These are phyloP conservation scores for Yamadazyma ubonensis DNA, from an alignment of 805 yeast genomes.

Conservation along the genomic window DNA sequence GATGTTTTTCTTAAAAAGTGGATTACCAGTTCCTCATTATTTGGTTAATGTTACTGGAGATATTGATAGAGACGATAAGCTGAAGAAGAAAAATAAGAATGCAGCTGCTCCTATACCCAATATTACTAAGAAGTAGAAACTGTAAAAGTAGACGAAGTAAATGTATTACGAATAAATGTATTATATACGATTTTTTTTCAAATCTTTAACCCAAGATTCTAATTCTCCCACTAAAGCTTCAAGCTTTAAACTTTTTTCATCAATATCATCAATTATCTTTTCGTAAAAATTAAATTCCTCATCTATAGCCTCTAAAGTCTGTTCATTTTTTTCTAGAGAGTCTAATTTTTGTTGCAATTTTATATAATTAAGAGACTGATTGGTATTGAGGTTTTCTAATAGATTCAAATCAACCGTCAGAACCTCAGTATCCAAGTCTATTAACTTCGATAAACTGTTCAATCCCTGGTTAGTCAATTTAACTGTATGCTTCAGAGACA, in stretches of 20 bases:
- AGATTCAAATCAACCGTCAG: constrained; percentile 47
- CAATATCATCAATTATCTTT: constrained; percentile 28
- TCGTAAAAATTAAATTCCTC: constrained; percentile 25
- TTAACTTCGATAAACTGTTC: constrained; percentile 26
- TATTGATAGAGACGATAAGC: constrained; percentile 53
- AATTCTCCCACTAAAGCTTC: constrained; percentile 53
- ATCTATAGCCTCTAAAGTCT: constrained; percentile 25
- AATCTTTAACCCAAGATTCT: constrained; percentile 54
- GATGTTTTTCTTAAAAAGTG: constrained; percentile 74
- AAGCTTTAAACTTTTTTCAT: constrained; percentile 37
- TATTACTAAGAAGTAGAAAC: constrained; percentile 5
- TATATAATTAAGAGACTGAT: constrained; percentile 52
- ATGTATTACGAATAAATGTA: constrained; percentile 1
- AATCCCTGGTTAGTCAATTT: constrained; percentile 31
- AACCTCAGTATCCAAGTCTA: constrained; percentile 43
- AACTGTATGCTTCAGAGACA: constrained; percentile 28
- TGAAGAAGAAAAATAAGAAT: constrained; percentile 33
- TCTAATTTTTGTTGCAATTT: constrained; percentile 41
- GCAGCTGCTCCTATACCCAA: constrained; percentile 43
- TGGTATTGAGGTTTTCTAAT: constrained; percentile 56
- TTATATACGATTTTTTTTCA: neutral
- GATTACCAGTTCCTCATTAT: constrained; percentile 76
- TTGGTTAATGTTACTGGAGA: constrained; percentile 87
- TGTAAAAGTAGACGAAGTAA: neutral
- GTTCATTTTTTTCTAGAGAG: constrained; percentile 43